phyloP scores from a whole-genome alignment of 2,329 filamentous ascomycete genomes.

The Penicillium sp. region DNA sequence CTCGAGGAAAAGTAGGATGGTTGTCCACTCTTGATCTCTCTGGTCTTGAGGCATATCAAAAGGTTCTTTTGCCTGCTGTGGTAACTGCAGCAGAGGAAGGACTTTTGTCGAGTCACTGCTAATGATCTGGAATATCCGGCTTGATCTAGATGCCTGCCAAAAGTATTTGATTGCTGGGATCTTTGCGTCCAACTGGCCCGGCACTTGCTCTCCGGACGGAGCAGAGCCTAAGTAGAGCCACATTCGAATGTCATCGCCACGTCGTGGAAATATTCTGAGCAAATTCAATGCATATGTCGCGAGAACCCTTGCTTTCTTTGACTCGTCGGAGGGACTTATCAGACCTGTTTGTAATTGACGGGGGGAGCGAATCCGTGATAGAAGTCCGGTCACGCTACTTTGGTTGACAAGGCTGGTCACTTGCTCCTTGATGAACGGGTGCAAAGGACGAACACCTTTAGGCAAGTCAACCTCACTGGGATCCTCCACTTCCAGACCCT shows the following conservation, averaged over 20 bases:
- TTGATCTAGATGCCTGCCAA: constrained; percentile 70
- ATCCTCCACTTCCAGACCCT: constrained; percentile 51
- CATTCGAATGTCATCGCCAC: constrained; percentile 90
- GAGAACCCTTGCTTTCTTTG: constrained; percentile 70
- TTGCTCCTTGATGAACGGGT: constrained; percentile 65
- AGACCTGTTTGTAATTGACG: constrained; percentile 26
- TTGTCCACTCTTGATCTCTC: constrained; percentile 77
- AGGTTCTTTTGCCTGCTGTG: constrained; percentile 46
- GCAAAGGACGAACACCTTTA: constrained; percentile 37
- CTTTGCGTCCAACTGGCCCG: constrained; percentile 36
- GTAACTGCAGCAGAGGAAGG: constrained; percentile 58
- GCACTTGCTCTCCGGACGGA: constrained; percentile 38
- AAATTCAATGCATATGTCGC: constrained; percentile 87
- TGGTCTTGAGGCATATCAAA: constrained; percentile 36
- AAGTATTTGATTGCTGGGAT: constrained; percentile 80
- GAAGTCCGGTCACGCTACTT: constrained; percentile 69
- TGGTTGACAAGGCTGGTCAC: constrained; percentile 74
- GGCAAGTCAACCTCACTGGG: constrained; percentile 30
- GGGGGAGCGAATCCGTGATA: constrained; percentile 50
- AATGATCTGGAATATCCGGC: constrained; percentile 62
- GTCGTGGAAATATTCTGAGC: constrained; percentile 79
- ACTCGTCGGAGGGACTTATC: constrained; percentile 39
- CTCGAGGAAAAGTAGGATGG: constrained; percentile 88
- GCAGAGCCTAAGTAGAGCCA: constrained; percentile 82
- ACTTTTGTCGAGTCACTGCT: constrained; percentile 61